Evolutionary conservation across 192 early-diverging fungal species (phyloP), one percentile per base, ranked within the genome.

Genomic region (Rhizophagus clarus): DNA sequence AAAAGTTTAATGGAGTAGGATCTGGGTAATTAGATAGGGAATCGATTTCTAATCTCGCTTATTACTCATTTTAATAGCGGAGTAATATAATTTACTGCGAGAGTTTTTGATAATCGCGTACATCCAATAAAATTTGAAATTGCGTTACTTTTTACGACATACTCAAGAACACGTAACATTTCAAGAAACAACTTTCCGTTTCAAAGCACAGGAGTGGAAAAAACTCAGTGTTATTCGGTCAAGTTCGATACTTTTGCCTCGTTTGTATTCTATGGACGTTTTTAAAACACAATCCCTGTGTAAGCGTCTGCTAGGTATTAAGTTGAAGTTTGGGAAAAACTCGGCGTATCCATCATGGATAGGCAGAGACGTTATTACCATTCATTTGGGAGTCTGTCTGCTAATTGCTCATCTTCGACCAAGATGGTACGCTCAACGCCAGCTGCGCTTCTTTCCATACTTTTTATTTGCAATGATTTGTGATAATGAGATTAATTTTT

Each of bases 241-340:
- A n/a, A n/a, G n/a, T n/a, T n/a, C n/a, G n/a, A n/a, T n/a, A n/a
- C n/a, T n/a, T n/a, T n/a, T n/a, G n/a, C n/a, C 76, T 78, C 75
- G 75, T 62, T 76, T 76, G 63, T 76, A 76, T 76, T 76, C 76
- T 78, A 64, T 64, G 76, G 76, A 78, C 67, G 76, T 70, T 78
- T 69, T 70, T 68, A 69, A 78, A 42, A 78, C 76, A 56, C 76
- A 78, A 78, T 68, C 64, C 76, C 76, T 78, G 76, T 34, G 76
- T 62, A 76, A 76, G 75, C 75, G 75, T 76, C 76, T 78, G 76
- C 76, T 78, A 78, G 66, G 76, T 32, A 78, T 78, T 73, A 69
- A 78, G 68, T 34, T 76, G 75, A 76, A 76, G 61, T 26, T 76
- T 61, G 24, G 74, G 74, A 76, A 76, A 76, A 76, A 56, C 51